phyloP scores from a whole-genome alignment of 2,329 filamentous ascomycete species.

The Trichoderma koningiopsis region DNA sequence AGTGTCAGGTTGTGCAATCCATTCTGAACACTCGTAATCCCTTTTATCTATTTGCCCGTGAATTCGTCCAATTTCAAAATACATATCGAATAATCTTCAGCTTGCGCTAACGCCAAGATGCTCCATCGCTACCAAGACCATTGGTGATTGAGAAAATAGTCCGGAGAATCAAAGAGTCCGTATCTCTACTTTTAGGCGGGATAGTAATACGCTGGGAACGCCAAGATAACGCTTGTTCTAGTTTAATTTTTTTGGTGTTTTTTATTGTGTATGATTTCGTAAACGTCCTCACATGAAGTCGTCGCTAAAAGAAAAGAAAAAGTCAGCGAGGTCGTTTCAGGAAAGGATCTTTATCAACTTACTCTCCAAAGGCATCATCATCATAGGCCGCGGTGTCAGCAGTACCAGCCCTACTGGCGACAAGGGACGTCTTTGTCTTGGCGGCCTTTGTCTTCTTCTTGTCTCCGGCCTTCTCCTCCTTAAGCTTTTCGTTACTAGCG shows the following conservation, averaged over 20 bases:
- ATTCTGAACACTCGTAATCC: background rate
- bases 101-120: slow-evolving; percentile 3
- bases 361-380: slow-evolving; percentile 80
- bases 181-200: background rate
- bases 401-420: slow-evolving; percentile 61
- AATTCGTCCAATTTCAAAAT: slow-evolving; percentile 9
- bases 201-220: slow-evolving; percentile 11
- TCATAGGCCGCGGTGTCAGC: slow-evolving; percentile 80
- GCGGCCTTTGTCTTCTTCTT: slow-evolving; percentile 95
- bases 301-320: slow-evolving; percentile 50
- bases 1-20: background rate
- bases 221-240: slow-evolving; percentile 9
- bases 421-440: slow-evolving; percentile 88
- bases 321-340: slow-evolving; percentile 29
- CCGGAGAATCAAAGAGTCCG: background rate
- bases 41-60: background rate
- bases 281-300: slow-evolving; percentile 67
- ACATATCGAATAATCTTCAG: background rate
- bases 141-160: slow-evolving; percentile 1
- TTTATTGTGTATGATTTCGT: background rate
- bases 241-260: background rate
- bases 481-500: slow-evolving; percentile 95
- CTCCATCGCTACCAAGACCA: background rate
- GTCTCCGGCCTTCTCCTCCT: slow-evolving; percentile 92
- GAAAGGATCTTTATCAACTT: slow-evolving; percentile 47